Evolutionary conservation across 495 filamentous ascomycete genomes (phyloP), one percentile per base, ranked within the genome.

Genomic region (Hypoxylon subgilvum): DNA sequence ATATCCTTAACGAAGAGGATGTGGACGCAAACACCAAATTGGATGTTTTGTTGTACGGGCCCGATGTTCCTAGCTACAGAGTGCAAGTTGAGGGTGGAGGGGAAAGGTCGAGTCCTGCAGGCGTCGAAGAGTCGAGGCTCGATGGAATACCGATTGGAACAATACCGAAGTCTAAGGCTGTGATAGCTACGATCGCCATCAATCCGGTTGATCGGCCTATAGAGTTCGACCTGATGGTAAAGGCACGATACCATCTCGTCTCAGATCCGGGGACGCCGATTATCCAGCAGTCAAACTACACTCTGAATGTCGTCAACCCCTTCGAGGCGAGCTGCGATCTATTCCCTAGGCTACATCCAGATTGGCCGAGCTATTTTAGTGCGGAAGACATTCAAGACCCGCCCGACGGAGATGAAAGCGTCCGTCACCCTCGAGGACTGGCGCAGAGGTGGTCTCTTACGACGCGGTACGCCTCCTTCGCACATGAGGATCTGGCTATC

Each of bases 281-380:
- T 6, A 83, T 85, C 3, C 93, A 93, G 67, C 83, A 82, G 1
- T 67, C 85, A 4, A 75, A 80, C 0, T 81, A 86, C 14, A 84
- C 86, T 10, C 65, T 99, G 10, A 81, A 85, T 12, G 79, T 97
- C 47, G 79, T 89, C 45, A 85, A 83, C 28, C 91, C 94, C 6
- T 96, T 97, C 57, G 90, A 96, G 73, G 88, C 91, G 6, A 90
- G 86, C 60, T 96, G 92, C 63, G 89, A 92, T 45, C 87, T 96
- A 61, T 76, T 83, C 1, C 91, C 94, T 10, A 82, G 85, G 2
- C 69, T 96, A 4, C 86, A 96, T 73, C 76, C 82, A 1, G 84
- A 86, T 6, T 97, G 93, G 93, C 93, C 95, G 6, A 88, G 85
- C 61, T 87, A 91, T 66, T 97, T 97, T 67, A 76, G 82, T 4